Evolutionary conservation across 1,284 basidiomycete genomes (phyloP).

Genomic region (Trametes versicolor): DNA sequence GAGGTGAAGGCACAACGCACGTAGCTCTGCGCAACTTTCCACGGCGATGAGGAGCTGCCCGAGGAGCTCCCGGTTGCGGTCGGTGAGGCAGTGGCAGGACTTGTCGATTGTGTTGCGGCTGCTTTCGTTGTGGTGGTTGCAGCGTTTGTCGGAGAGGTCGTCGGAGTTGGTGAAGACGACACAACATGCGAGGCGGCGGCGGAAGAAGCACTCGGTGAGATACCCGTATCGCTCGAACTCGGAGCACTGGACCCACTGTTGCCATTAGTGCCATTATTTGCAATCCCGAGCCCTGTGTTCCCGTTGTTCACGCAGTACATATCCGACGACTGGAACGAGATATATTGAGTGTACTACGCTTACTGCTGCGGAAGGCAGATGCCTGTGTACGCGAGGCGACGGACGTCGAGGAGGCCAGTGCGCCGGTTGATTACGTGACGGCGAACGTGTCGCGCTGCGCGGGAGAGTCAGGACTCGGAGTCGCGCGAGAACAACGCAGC

Average conservation of each 20-base stretch:
- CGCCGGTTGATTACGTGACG: slow-evolving; percentile 55
- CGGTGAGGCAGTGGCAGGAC: slow-evolving; percentile 18
- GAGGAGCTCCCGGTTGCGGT: slow-evolving; percentile 12
- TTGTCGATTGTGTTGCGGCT: slow-evolving; percentile 12
- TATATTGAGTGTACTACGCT: slow-evolving; percentile 12
- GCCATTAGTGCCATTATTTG: slow-evolving; percentile 18
- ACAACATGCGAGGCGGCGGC: slow-evolving; percentile 3
- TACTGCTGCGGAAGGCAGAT: slow-evolving; percentile 40
- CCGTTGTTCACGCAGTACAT: slow-evolving; percentile 42
- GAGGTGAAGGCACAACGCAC: slow-evolving; percentile 29
- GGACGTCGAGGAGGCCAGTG: slow-evolving; percentile 66
- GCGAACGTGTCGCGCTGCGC: slow-evolving; percentile 46
- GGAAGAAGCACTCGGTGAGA: slow-evolving; percentile 23
- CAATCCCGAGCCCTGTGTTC: slow-evolving; percentile 25
- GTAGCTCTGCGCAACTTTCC: slow-evolving; percentile 42
- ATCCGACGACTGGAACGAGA: slow-evolving; percentile 23
- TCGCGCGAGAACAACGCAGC: slow-evolving; percentile 50
- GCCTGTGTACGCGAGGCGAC: slow-evolving; percentile 66
- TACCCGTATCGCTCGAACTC: slow-evolving; percentile 13
- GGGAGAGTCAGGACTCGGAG: slow-evolving; percentile 41
- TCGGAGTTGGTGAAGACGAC: slow-evolving; percentile 1
- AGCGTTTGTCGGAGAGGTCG: neutral
- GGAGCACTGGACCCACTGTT: slow-evolving; percentile 29
- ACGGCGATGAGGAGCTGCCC: slow-evolving; percentile 37
- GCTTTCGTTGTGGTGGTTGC: neutral